Base-by-base conservation (phyloP, 208 protist species). In the Acanthamoeba castellanii region DNA sequence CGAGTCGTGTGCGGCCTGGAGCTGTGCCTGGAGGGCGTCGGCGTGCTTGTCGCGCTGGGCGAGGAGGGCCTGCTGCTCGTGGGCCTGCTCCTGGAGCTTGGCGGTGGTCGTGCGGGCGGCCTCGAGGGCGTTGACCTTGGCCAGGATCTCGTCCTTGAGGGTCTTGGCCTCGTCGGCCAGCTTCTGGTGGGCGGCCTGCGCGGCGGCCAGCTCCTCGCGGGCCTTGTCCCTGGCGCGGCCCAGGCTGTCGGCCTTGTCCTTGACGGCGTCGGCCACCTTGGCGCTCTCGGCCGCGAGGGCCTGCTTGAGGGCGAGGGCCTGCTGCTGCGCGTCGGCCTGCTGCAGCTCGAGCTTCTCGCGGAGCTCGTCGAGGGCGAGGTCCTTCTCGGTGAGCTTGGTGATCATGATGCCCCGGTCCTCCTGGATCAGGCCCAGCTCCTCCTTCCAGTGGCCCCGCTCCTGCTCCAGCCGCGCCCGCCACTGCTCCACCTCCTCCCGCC, bases 381-480 rank as follows among this genome's bases (percentile, higher is more conserved):
- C 68, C 68, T 76, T 76, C 18, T 76, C 68, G 68, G 78, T 59
- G n/a, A 87, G 47, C 47, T 87, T 87, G 37, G 78, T 61, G 78
- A 87, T 59, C 37, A 87, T 87, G 47, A 87, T 87, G 14, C 47
- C 78, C 25, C 78, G 37, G 45, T 87, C 78, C 45, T 87, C 78
- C 47, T 87, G 37, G 78, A 87, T 87, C 13, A 87, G 37, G 45
- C 45, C 25, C 78, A 87, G 32, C 47, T 87, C 78, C 45, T 87
- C 78, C 78, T 87, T 87, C 78, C 37, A 87, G 47, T 87, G 45
- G 7, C 47, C 47, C 45, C 78, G 37, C 78, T 87, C 78, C 45
- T 87, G 78, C 25, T 87, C 45, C 78, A 87, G 25, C n/a, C 78
- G 78, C 25, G 20, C 78, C 45, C 32, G 20, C 47, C 37, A 59